Evolutionary conservation across 2,329 filamentous ascomycete species (phyloP).

Genomic region (Trichoderma atroviride): DNA sequence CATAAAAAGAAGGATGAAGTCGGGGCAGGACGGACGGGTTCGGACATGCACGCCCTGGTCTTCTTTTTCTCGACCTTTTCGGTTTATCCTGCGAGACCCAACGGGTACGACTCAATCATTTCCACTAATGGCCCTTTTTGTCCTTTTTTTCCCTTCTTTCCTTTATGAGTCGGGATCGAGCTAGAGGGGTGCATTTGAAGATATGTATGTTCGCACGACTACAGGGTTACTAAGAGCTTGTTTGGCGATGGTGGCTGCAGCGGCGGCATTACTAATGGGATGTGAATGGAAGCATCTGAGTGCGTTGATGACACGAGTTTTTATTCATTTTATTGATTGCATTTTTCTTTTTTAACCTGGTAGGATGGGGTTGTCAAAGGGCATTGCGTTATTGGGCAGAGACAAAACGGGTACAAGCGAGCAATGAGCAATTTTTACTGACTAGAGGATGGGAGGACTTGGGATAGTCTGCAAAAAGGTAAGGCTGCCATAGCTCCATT

Average conservation of each 20-base stretch:
- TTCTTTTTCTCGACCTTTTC: neutral
- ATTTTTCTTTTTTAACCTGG: neutral
- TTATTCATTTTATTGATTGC: neutral
- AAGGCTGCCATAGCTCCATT: neutral
- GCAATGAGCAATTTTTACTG: neutral
- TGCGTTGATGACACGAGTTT: neutral
- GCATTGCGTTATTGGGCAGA: neutral
- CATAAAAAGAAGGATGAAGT: neutral
- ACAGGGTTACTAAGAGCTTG: neutral
- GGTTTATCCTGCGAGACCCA: neutral
- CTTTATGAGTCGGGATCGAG: neutral
- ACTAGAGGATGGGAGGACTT: neutral
- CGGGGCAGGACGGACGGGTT: neutral
- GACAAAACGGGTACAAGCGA: neutral
- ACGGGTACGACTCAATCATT: neutral
- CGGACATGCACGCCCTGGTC: neutral
- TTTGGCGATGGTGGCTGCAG: neutral
- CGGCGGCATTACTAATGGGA: neutral
- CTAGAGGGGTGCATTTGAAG: neutral
- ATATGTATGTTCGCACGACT: neutral
- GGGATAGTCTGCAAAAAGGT: neutral
- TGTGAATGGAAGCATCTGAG: neutral
- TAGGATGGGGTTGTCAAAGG: neutral
- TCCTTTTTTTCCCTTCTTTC: neutral
- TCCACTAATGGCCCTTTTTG: neutral